Evolutionary conservation across 345 rosid genomes (phyloP), one percentile per base, ranked within the genome.

Genomic region (Pugionium cornutum): DNA sequence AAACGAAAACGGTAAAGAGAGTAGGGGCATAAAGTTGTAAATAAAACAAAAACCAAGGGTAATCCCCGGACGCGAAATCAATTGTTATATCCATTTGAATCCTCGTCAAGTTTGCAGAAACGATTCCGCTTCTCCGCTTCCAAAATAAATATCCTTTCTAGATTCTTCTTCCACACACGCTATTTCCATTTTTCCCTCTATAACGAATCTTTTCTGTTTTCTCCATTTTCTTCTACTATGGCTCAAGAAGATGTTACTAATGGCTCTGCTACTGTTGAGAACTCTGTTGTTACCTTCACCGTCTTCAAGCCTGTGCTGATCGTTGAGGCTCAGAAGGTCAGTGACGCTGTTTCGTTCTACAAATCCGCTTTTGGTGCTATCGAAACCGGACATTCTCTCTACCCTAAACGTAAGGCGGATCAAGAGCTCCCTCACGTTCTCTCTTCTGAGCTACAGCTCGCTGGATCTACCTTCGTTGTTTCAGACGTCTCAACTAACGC

Each of bases 341-440:
- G 41, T 25, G 97, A 86, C 1, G 97, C 96, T 4, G 83, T 94
- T 31, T 61, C 82, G 72, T 90, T 94, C 82, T 94, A 90, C 87
- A 90, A 86, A 81, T 43, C 78, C 0, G 95, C 85, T 9, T 90
- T 94, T 34, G 95, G 84, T 2, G 97, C 97, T 5, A 76, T 73
- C 29, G 96, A 90, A 79, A 58, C 73, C 28, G 75, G 79, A 36
- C 90, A 92, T 43, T 72, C 83, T 26, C 64, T 84, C 58, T 77
- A 84, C 68, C 84, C 92, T 29, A 88, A 94, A 82, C 97, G 97
- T 41, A 94, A 90, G 80, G 92, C 94, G 4, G 97, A 88, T 9
- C 92, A 88, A 83, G 97, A 90, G 78, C 77, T 82, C 53, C 99
- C 97, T 74, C 92, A 84, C 62, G 75, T 92, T 49, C 76, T 86